Evolutionary conservation across 2,329 filamentous ascomycete genomes (phyloP), one percentile per base, ranked within the genome.

Genomic region (Arthroderma sp.): DNA sequence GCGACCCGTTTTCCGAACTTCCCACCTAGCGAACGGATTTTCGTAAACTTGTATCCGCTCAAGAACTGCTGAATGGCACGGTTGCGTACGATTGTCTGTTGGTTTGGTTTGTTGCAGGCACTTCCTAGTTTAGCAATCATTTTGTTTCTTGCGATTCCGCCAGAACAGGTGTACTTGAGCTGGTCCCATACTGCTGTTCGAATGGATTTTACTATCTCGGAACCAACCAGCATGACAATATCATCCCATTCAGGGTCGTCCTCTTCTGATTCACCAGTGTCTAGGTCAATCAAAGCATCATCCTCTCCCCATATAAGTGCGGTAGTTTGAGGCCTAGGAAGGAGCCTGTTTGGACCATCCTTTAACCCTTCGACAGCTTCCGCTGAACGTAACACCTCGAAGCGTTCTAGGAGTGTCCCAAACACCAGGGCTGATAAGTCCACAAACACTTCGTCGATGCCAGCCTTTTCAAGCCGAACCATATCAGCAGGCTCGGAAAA

Each of bases 181-280:
- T 80, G 78, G 49, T 86, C 79, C 63, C 79, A 82, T 58, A 98
- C 79, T 54, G 80, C 76, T 21, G 77, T 76, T 54, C 93, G 82
- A 17, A 97, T 80, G 59, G 82, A 79, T 19, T 88, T 82, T 35
- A 96, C 83, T 64, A 97, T 93, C 67, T 96, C 90, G 1, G 90
- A 91, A 0, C 87, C 93, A 66, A 96, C 82, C 31, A 88, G 77
- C 68, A 95, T 87, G 15, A 82, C 87, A 62, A 97, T 80, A 74
- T 98, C 93, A 70, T 98, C 91, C 93, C 93, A 98, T 72, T 98
- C 93, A 0, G 89, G 88, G 66, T 94, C 86, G 63, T 86, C 80
- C 19, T 85, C 80, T 70, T 95, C 91, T 9, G 81, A 81, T 60
- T 90, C 81, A 23, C 77, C 76, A 39, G 82, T 77, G 62, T 93